Conservation (phyloP, 1,139 yeast genomes). For the Pichia sp. region DNA sequence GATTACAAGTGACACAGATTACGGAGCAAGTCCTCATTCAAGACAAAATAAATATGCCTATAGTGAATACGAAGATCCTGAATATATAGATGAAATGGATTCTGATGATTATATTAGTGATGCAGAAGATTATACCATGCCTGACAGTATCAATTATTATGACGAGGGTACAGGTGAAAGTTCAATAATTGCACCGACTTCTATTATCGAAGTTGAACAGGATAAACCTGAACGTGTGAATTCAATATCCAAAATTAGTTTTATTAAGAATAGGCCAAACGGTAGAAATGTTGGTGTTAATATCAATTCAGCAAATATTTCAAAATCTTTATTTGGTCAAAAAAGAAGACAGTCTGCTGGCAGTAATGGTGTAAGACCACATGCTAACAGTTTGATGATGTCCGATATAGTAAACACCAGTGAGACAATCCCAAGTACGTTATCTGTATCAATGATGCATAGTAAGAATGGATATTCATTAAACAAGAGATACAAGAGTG, state of each 20-base stretch:
- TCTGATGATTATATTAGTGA: not conserved
- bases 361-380: not conserved
- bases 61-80: not conserved
- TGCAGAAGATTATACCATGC: conserved; percentile 9
- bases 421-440: too few relatives aligned
- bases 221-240: conserved; percentile 9
- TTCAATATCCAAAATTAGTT: conserved; percentile 19
- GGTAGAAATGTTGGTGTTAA: not conserved
- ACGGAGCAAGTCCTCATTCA: too few relatives aligned
- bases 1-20: too few relatives aligned
- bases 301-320: too few relatives aligned
- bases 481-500: not conserved
- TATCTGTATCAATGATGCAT: not conserved
- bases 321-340: not conserved
- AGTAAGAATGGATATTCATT: not conserved
- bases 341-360: not conserved
- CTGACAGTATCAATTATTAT: conserved; percentile 18
- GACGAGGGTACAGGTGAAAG: not conserved
- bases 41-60: too few relatives aligned
- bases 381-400: not conserved
- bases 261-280: conserved; percentile 5
- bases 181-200: not conserved
- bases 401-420: not conserved
- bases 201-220: conserved; percentile 19
- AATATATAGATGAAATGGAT: not conserved